Conservation (phyloP, 2,329 filamentous ascomycete genomes). For the Arthrobotrys megalospora region DNA sequence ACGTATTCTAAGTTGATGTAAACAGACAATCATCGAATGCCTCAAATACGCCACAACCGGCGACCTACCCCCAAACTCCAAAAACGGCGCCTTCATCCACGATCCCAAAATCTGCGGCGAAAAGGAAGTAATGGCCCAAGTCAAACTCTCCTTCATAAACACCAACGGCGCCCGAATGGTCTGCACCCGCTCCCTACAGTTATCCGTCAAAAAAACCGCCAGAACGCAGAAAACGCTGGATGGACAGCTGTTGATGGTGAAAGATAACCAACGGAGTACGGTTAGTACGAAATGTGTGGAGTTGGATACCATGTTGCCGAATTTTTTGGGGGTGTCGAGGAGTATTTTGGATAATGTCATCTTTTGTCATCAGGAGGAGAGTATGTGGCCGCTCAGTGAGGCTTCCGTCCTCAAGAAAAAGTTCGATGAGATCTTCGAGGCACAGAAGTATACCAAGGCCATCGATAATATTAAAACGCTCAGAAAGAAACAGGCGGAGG, state of each 20-base stretch:
- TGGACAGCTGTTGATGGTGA: conserved; percentile 80
- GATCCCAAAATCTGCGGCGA: conserved; percentile 93
- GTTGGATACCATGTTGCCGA: conserved; percentile 85
- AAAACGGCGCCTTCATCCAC: conserved; percentile 92
- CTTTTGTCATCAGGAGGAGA: conserved; percentile 98
- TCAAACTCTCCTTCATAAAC: conserved; percentile 88
- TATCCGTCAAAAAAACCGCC: conserved; percentile 85
- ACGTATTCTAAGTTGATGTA: background rate
- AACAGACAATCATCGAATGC: conserved; percentile 92
- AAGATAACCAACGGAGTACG: conserved; percentile 83
- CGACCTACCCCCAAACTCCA: conserved; percentile 89
- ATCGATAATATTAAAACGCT: conserved; percentile 94
- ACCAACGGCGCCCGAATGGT: conserved; percentile 85
- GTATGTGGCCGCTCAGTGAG: conserved; percentile 95
- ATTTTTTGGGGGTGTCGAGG: conserved; percentile 88
- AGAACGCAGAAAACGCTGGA: conserved; percentile 88
- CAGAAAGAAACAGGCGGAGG: conserved; percentile 84
- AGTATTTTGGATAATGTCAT: conserved; percentile 95
- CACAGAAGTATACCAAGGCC: conserved; percentile 95
- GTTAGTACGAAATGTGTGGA: conserved; percentile 86
- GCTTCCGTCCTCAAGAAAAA: conserved; percentile 88
- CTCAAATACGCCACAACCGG: conserved; percentile 98
- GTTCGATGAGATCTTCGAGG: conserved; percentile 98
- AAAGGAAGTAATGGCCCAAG: conserved; percentile 89
- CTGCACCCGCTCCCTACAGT: conserved; percentile 84